A percentile compares a stretch with the other conserved stretches of the same genome.
Evolutionary conservation across 345 rosid genomes (phyloP).

Genomic region (Nasturtium officinale): DNA sequence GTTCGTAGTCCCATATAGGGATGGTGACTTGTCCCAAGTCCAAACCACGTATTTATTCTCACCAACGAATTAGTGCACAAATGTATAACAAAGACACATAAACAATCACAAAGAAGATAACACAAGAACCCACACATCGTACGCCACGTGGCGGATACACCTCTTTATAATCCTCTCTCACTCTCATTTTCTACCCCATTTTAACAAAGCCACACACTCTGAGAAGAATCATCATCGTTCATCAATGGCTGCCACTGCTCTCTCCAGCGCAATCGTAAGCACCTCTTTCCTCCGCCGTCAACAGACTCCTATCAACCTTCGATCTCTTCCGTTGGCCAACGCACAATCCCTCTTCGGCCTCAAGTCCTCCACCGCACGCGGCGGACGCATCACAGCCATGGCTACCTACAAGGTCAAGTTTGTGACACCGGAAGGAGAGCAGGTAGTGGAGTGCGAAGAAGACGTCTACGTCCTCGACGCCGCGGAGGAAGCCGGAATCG

Average conservation of each 20-base stretch:
- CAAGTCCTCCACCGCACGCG: conserved; percentile 46
- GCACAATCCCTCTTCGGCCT: conserved; percentile 59
- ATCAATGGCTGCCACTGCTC: conserved; percentile 35
- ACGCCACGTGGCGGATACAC: conserved; percentile 64
- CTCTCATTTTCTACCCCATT: conserved; percentile 29
- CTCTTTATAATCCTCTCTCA: conserved; percentile 6
- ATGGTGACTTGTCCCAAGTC: conserved; percentile 7
- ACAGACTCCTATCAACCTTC: conserved; percentile 47
- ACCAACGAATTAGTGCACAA: not conserved
- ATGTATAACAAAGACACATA: not conserved
- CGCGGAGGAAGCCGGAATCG: conserved; percentile 67
- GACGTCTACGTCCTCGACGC: conserved; percentile 66
- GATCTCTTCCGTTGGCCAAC: conserved; percentile 49
- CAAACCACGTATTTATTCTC: conserved; percentile 11
- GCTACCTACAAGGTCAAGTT: conserved; percentile 73
- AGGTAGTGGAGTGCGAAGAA: conserved; percentile 53
- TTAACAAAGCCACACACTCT: not conserved
- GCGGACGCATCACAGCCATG: conserved; percentile 62
- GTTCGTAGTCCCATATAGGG: not conserved
- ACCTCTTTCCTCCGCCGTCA: conserved; percentile 57
- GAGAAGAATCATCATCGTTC: not conserved
- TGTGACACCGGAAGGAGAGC: conserved; percentile 63
- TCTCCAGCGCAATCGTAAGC: conserved; percentile 57
- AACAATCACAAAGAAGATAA: conserved; percentile 45
- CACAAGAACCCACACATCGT: conserved; percentile 33